These are phyloP conservation scores for Yamadazyma philogaea DNA, from an alignment of 805 yeast species.

Conservation along the genomic window DNA sequence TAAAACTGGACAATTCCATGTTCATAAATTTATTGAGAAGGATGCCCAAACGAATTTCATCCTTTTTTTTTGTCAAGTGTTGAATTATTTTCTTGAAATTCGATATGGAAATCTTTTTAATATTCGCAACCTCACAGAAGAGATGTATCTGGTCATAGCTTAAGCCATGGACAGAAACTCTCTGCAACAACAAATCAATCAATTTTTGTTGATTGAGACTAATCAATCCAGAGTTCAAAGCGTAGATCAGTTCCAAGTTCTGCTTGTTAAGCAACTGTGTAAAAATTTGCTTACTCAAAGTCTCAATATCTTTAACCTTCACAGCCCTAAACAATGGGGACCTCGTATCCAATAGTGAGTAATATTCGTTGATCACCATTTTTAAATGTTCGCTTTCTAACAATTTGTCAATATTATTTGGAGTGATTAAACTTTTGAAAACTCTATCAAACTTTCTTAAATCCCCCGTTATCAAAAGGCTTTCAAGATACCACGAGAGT, in stretches of 20 bases:
- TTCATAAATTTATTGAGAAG: constrained; percentile 26
- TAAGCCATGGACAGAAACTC: constrained; percentile 1
- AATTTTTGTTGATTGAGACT: constrained; percentile 12
- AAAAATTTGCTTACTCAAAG: constrained; percentile 3
- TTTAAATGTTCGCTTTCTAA: constrained; percentile 3
- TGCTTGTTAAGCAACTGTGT: constrained; percentile 5
- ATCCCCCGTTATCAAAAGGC: constrained; percentile 2
- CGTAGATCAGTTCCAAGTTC: constrained; percentile 1
- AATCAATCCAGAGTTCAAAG: constrained; percentile 4
- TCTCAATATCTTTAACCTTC: constrained; percentile 1
- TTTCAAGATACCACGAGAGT: neutral
- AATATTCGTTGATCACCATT: constrained; percentile 7
- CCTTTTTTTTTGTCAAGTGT: constrained; percentile 23
- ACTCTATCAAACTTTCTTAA: constrained; percentile 2
- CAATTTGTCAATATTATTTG: constrained; percentile 1
- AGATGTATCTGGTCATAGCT: constrained; percentile 14
- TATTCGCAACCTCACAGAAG: constrained; percentile 21
- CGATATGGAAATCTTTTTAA: constrained; percentile 19
- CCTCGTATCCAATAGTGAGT: neutral
- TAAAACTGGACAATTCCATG: constrained; percentile 15
- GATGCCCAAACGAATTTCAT: constrained; percentile 23
- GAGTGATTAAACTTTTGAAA: constrained; percentile 2
- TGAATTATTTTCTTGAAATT: constrained; percentile 24
- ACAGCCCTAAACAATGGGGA: constrained; percentile 2
- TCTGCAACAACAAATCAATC: constrained; percentile 5